Evolutionary conservation across 805 yeast genomes (phyloP), one percentile per base, ranked within the genome.

Genomic region (Wickerhamiella sorbophila): DNA sequence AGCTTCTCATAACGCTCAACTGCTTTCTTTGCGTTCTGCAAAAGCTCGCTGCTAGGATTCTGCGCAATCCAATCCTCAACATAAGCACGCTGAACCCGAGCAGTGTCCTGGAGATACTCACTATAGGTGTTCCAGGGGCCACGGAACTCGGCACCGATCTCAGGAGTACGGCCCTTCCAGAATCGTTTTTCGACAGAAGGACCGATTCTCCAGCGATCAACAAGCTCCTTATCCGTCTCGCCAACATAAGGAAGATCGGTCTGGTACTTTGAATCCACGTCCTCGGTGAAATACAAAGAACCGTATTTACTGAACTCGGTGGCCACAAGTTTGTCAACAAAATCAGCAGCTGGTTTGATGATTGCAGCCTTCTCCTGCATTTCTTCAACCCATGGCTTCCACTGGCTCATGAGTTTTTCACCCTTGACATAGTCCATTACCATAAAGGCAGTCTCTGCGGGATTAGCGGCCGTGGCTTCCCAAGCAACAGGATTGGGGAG

Each of bases 81-180:
- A 47, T 67, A 72, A 47, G 77, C 86, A 16, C 79, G 55, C 54
- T 84, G 88, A 33, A 84, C 64, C 3, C 63, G 62, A 17, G 83
- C 88, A 36, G 82, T 66, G 44, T 77, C 75, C 31, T 66, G 57
- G 33, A 88, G 67, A 52, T 85, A 64, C 21, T 79, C 77, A 45
- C 71, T 58, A 16, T 91, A 84, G 16, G 69, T 63, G 12, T 64
- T 60, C 86, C 93, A 85, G 31, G 97, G 97, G 1, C 97, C 97
- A 41, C 74, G 51, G 51, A 55, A 64, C 40, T 61, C 65, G 43
- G 69, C 63, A 41, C 65, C 67, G 40, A 74, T 67, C 31, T 68
- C 67, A n/a, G 70, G 64, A 51, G 82, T 59, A 35, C 67, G 62
- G 49, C 76, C 72, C 58, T 79, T 81, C 72, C 86, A 78, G 58